Percentiles rank a stretch among this genome's conserved stretches.
These are phyloP conservation scores for Oropetium thomaeum DNA, from an alignment of 176 grass and related monocot genomes.

Conservation along the genomic window DNA sequence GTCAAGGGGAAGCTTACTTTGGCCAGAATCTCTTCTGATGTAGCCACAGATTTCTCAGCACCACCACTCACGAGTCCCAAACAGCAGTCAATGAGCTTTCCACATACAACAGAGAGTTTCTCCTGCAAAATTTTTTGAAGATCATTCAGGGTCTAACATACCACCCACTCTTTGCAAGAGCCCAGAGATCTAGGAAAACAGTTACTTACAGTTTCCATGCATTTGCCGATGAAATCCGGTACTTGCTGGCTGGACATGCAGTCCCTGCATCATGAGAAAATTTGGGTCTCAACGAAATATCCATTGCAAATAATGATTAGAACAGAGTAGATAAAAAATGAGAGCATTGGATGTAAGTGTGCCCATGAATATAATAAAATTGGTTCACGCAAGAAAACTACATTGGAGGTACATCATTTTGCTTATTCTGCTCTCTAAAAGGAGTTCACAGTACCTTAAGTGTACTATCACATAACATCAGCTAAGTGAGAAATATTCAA, in stretches of 20 bases:
- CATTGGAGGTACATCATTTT: not conserved
- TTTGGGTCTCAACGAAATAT: not conserved
- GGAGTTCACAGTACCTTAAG: not conserved
- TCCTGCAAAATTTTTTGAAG: slow-evolving; percentile 42
- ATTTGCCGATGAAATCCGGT: slow-evolving; percentile 68
- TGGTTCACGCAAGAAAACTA: not conserved
- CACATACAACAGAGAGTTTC: slow-evolving; percentile 61
- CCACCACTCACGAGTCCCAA: slow-evolving; percentile 62
- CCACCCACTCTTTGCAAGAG: not conserved
- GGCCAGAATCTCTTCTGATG: slow-evolving; percentile 30
- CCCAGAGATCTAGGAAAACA: not conserved
- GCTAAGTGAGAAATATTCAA: not conserved
- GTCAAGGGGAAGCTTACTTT: slow-evolving; percentile 31
- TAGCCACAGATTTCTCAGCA: not conserved
- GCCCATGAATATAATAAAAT: not conserved
- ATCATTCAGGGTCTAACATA: not conserved
- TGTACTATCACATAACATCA: not conserved
- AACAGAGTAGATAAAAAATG: not conserved
- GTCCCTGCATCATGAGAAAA: slow-evolving; percentile 53
- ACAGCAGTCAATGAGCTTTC: slow-evolving; percentile 69
- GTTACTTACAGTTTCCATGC: slow-evolving; percentile 54
- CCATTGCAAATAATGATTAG: not conserved
- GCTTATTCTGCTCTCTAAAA: no score
- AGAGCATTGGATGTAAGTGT: not conserved
- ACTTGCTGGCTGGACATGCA: slow-evolving; percentile 94